Base-by-base conservation (phyloP, 2,329 filamentous ascomycete genomes). In the Fusarium penzigii region DNA sequence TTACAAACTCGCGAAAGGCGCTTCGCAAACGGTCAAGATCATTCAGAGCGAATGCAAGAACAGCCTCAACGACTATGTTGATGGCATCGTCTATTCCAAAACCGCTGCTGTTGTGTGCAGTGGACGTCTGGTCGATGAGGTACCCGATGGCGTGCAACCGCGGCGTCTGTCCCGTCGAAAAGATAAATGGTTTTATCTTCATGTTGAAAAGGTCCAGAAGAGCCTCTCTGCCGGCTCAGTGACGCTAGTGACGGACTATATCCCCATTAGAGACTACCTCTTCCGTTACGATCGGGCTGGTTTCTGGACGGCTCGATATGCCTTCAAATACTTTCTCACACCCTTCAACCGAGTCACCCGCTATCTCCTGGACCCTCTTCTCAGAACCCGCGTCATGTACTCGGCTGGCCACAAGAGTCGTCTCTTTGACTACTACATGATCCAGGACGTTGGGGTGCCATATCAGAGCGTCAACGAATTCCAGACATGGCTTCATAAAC, bases 161-260 rank as follows among this genome's bases (percentile, higher is more conserved):
- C 71, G 70, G 20, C 73, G 66, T 0, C 88, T 90, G 67, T 80
- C 79, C n/a, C 74, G 79, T 11, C 72, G 80, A 0, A 68, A 67
- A 5, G 88, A 92, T 58, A 83, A 85, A 1, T 92, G 88, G 89
- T 90, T 89, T 65, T 91, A 90, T 53, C 72, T 90, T 3, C 87
- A 88, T 57, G 86, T 81, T 2, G 70, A 82, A 57, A 68, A 76
- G n/a, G 65, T 68, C 38, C 60, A 67, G 54, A 68, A 67, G 52
- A 53, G 58, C 42, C 55, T 73, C 17, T 44, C 51, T 10, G 44
- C 45, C 40, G 57, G 50, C 41, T 59, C 36, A 39, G 62, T 14
- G 29, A 53, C 62, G 11, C 66, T 53, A 6, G 61, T 55, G 3
- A 68, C 75, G 6, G 82, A 88, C 52, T 81, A 80, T 51, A 78